Evolutionary conservation across 1,139 yeast species (phyloP), one percentile per base, ranked within the genome.

Genomic region (Waltiozyma sp.): DNA sequence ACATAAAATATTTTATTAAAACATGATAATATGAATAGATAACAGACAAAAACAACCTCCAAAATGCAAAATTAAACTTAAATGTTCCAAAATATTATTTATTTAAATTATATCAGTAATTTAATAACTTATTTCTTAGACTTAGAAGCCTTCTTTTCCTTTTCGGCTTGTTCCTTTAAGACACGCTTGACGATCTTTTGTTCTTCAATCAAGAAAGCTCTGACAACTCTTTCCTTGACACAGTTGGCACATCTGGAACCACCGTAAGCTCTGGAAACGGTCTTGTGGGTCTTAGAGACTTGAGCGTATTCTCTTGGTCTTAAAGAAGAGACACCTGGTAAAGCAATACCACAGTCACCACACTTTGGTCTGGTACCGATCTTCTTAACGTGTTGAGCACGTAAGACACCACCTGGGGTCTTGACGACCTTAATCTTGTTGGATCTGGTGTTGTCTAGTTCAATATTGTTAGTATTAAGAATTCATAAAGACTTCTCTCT

Each of bases 151-250:
- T 59, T 63, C 61, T 80, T 79, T 66, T 84, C 89, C 74, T 85
- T 83, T 62, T 80, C 88, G 66, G 86, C 80, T 73, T 83, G 84
- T 68, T 87, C 96, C 83, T 88, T 88, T 66, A 89, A 82, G 64
- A 89, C 96, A 76, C 94, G 87, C 89, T 91, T 91, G 69, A 91
- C 98, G 60, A 91, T 87, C 86, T 89, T 91, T 79, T 91, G 97
- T 78, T 91, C 98, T 78, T 91, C 97, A 62, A 91, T 86, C 71
- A 91, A 83, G 87, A 91, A 91, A 68, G 97, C 96, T 79, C 97
- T 89, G 70, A 89, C 88, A 64, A 91, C 82, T 82, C 96, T 86
- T 74, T 88, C 95, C 81, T 87, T 88, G 68, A 89, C 96, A 77
- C 96, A 86, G 86, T 81, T 83, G 66, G 95, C 95, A 76, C 96